phyloP scores from a whole-genome alignment of 495 filamentous ascomycete species.

The Daldinia loculata region DNA sequence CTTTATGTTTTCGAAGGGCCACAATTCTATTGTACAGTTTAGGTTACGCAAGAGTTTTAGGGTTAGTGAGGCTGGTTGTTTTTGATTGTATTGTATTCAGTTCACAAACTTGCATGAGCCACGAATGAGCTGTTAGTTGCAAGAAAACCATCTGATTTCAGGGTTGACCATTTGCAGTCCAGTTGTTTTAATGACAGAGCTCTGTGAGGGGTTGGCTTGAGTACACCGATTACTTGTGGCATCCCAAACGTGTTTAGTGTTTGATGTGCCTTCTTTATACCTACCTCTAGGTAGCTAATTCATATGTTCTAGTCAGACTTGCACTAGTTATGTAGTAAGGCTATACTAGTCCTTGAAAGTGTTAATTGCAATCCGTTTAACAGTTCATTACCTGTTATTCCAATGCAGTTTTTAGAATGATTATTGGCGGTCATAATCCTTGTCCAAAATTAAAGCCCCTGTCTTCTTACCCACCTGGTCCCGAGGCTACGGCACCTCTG shows the following conservation, averaged over 20 bases:
- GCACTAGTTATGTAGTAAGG: neutral
- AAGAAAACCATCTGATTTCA: neutral
- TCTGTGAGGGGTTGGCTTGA: neutral
- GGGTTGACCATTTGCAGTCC: neutral
- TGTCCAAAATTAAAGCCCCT: conserved; percentile 9
- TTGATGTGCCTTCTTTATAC: neutral
- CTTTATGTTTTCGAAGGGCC: neutral
- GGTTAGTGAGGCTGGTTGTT: neutral
- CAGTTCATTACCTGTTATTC: neutral
- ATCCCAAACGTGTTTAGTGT: neutral
- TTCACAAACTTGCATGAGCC: neutral
- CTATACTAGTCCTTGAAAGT: neutral
- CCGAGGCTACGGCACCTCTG: conserved; percentile 11
- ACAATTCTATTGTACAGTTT: neutral
- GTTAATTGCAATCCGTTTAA: neutral
- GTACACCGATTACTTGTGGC: neutral
- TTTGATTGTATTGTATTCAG: neutral
- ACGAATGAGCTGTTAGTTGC: neutral
- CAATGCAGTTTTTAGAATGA: neutral
- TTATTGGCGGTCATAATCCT: conserved; percentile 2
- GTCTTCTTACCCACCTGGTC: conserved; percentile 16
- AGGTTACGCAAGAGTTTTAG: neutral
- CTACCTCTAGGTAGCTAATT: neutral
- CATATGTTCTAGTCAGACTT: neutral
- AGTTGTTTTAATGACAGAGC: too few species aligned